Base-by-base conservation (phyloP, 108 stramenopile genomes). In the Skeletonema tropicum region DNA sequence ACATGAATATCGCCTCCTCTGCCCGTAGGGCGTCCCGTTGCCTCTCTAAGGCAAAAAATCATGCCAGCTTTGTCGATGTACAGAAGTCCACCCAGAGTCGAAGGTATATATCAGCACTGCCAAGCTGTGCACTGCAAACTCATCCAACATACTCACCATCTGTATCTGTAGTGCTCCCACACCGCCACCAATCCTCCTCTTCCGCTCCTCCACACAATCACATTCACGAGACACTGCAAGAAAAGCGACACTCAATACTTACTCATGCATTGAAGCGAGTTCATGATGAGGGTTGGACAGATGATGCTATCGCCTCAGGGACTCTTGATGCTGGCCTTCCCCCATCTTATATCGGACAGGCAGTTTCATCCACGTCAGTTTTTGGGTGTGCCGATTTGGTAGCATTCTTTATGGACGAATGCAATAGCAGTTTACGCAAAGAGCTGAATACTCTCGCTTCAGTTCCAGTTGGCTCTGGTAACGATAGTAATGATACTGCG, bases 231-330 rank as follows among this genome's bases (percentile, higher is more conserved):
- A 21, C 7, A 19, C 61, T 30, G n/a, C 61, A 79, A 38, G 5
- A 73, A 21, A 62, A 29, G 30, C 42, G 64, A 23, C 62, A 52
- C 31, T 39, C 35, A 7, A 85, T 85, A 23, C 65, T 85, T 42
- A 57, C 84, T 35, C 76, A 86, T 36, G 76, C 92, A 2, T 67
- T 95, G 64, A 29, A 67, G 8, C 85, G 87, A 58, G 91, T 95
- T 10, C 87, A 80, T 38, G 55, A 70, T 33, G 68, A 90, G 59
- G 94, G 94, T 55, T 95, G 94, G 94, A 95, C 94, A 3, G 83
- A 89, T 41, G 92, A 93, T 57, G 94, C 94, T 23, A 71, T 95
- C 17, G 87, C 86, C 48, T 77, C 83, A 4, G 42, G 42, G 14
- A 45, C 87, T 1, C 38, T 82, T 59, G 68, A 85, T 60, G 75